Conservation (phyloP, 371 early-diverging fungal genomes). For the Mucor racemosus region DNA sequence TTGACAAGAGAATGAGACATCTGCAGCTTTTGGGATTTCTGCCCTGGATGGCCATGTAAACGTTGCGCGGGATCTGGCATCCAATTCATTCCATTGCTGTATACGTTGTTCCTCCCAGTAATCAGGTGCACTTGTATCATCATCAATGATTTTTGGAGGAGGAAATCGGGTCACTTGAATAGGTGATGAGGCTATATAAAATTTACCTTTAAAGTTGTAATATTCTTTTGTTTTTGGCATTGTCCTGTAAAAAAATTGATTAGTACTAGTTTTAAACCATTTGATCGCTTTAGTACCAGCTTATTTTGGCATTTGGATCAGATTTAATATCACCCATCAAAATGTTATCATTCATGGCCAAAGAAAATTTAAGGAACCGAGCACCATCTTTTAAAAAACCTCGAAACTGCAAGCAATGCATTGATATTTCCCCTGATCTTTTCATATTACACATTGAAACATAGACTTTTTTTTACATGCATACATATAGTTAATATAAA, state of each 20-base stretch:
- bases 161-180: slow-evolving; percentile 76
- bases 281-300: slow-evolving; percentile 41
- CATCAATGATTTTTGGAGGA: slow-evolving; percentile 55
- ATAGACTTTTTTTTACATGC: slow-evolving; percentile 30
- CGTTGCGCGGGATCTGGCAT: slow-evolving; percentile 58
- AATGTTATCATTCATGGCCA: slow-evolving; percentile 64
- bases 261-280: no score
- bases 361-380: slow-evolving; percentile 55
- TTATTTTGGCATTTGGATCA: slow-evolving; percentile 57
- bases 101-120: slow-evolving; percentile 75
- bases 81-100: slow-evolving; percentile 63
- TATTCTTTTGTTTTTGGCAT: slow-evolving; percentile 75
- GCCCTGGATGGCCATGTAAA: slow-evolving; percentile 79
- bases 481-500: background rate
- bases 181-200: slow-evolving; percentile 76
- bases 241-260: slow-evolving; percentile 42
- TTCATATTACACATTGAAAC: slow-evolving; percentile 55
- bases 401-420: slow-evolving; percentile 56
- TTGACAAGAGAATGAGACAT: slow-evolving; percentile 60
- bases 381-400: slow-evolving; percentile 62
- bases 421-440: slow-evolving; percentile 53
- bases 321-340: slow-evolving; percentile 69
- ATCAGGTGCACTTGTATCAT: slow-evolving; percentile 47
- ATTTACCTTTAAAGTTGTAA: slow-evolving; percentile 69
- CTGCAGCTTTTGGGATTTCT: slow-evolving; percentile 52